Conservation (phyloP, 2,329 filamentous ascomycete genomes). For the Graphilbum ipis-grandicollis region DNA sequence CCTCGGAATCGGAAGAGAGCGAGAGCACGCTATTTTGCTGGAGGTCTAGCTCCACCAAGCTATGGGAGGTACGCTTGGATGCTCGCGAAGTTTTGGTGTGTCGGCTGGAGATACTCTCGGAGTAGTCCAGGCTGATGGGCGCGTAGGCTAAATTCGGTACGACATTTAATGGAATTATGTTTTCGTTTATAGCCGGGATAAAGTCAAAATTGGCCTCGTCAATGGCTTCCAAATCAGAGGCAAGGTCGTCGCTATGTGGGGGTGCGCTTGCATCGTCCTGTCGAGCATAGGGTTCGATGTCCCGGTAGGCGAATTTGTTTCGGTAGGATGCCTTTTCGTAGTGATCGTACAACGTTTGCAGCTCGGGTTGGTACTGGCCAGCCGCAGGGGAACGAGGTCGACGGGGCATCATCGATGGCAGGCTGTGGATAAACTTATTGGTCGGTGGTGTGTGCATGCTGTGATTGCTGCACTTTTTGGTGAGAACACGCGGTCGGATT, state of each 20-base stretch:
- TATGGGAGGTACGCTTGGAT: slow-evolving; percentile 29
- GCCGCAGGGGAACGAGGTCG: neutral
- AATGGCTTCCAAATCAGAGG: neutral
- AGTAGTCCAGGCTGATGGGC: slow-evolving; percentile 17
- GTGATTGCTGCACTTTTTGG: neutral
- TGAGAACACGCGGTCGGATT: neutral
- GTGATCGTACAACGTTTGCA: slow-evolving; percentile 37
- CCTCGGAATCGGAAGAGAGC: slow-evolving; percentile 40
- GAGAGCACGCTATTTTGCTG: slow-evolving; percentile 37
- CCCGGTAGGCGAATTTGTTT: slow-evolving; percentile 9
- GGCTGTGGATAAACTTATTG: neutral
- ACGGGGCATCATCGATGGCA: neutral
- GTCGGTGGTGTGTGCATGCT: neutral
- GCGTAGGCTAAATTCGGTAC: no score
- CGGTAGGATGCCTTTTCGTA: slow-evolving; percentile 39
- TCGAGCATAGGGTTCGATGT: no score
- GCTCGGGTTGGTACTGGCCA: slow-evolving; percentile 10
- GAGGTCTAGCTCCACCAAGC: slow-evolving; percentile 31
- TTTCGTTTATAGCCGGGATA: neutral
- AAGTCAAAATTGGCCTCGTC: neutral
- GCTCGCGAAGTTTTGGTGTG: slow-evolving; percentile 37
- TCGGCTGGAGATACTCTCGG: slow-evolving; percentile 35
- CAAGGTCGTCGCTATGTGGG: neutral
- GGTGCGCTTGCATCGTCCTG: no score
- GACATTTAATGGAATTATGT: no score